phyloP scores from a whole-genome alignment of 2,329 filamentous ascomycete genomes.

The Pestalotiopsis sp. region DNA sequence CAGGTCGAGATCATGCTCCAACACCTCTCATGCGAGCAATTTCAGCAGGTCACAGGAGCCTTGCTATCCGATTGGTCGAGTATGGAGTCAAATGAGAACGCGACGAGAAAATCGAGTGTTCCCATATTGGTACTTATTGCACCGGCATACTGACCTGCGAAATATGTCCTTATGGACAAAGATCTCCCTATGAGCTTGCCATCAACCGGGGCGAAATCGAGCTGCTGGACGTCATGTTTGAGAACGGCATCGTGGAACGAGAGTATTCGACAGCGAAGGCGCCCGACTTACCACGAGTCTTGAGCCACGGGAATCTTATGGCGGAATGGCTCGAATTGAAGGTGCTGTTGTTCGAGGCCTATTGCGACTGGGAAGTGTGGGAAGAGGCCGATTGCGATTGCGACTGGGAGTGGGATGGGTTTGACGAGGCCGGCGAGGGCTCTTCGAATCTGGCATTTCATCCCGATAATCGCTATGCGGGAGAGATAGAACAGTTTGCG shows the following conservation, averaged over 20 bases:
- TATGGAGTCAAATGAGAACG: not conserved
- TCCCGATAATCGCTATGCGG: not conserved
- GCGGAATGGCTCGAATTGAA: not conserved
- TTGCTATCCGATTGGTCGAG: not conserved
- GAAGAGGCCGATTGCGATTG: too few species aligned
- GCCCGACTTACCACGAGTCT: not conserved
- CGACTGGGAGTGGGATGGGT: too few species aligned
- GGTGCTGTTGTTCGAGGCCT: not conserved
- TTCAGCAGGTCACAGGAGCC: not conserved
- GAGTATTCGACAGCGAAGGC: not conserved
- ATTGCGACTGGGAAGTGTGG: too few species aligned
- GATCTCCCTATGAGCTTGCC: not conserved
- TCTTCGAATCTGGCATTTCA: too few species aligned
- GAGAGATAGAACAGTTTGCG: not conserved
- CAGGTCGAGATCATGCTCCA: too few species aligned
- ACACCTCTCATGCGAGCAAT: not conserved
- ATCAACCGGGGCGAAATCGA: not conserved
- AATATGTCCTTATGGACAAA: not conserved
- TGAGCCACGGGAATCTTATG: not conserved
- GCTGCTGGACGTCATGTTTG: not conserved
- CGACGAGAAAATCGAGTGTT: not conserved
- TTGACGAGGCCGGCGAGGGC: too few species aligned
- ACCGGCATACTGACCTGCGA: not conserved
- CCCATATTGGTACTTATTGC: not conserved
- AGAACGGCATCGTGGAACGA: not conserved